A percentile compares a stretch with the other conserved stretches of the same genome.
phyloP scores from a whole-genome alignment of 345 rosid species.

The Jatropha curcas region DNA sequence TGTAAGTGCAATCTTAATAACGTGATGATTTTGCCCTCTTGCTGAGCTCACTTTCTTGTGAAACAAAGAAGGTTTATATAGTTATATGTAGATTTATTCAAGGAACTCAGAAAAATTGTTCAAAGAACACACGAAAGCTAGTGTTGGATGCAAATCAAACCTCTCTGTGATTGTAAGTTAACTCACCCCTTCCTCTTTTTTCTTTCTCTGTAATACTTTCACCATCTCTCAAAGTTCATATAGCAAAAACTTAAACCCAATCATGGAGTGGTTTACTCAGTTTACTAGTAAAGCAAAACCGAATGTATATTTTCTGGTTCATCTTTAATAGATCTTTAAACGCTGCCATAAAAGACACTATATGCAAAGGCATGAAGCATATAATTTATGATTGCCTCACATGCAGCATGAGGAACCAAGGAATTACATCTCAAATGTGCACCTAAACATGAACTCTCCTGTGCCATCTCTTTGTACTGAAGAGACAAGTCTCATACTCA shows the following conservation, averaged over 20 bases:
- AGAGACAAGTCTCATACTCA: background rate
- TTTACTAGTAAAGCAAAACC: slow-evolving; percentile 1
- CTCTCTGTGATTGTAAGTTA: background rate
- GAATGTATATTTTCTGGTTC: background rate
- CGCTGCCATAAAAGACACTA: background rate
- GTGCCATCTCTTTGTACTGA: background rate
- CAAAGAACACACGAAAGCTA: background rate
- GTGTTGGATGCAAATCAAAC: background rate
- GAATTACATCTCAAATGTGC: background rate
- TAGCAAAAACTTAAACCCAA: background rate
- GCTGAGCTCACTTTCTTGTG: no score
- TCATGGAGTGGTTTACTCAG: background rate
- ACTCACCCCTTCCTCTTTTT: no score
- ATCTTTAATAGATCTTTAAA: background rate
- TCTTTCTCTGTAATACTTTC: background rate
- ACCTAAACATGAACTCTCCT: background rate
- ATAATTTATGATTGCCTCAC: background rate
- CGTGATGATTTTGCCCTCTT: no score
- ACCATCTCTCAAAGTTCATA: background rate
- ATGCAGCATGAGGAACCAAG: background rate
- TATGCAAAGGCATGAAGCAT: background rate
- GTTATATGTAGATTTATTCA: background rate
- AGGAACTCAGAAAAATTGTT: background rate
- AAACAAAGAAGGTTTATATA: no score
- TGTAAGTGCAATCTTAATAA: no score